These are phyloP conservation scores for Aspergillus amoenus DNA, from an alignment of 2,329 filamentous ascomycete species.

Conservation along the genomic window DNA sequence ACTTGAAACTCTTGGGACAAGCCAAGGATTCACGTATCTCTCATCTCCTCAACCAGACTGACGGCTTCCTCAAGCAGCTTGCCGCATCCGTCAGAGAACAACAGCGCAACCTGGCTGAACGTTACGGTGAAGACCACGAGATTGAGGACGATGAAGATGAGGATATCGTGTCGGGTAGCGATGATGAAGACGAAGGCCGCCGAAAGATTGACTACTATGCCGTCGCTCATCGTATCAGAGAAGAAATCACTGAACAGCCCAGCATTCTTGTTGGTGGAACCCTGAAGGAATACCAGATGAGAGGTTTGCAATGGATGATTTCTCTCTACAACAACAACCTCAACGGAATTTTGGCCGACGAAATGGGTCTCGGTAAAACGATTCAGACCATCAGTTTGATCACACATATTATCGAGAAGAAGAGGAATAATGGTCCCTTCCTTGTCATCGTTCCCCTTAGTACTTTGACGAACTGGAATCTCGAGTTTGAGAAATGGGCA, in stretches of 20 bases:
- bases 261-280: conserved; percentile 84
- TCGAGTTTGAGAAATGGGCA: conserved; percentile 99
- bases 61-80: conserved; percentile 94
- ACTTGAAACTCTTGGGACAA: conserved; percentile 94
- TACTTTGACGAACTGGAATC: conserved; percentile 97
- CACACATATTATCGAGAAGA: conserved; percentile 94
- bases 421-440: conserved; percentile 87
- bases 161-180: conserved; percentile 64
- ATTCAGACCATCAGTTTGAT: conserved; percentile 98
- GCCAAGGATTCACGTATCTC: conserved; percentile 99
- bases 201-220: conserved; percentile 98
- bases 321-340: conserved; percentile 99
- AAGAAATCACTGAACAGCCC: conserved; percentile 83
- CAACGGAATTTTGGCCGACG: conserved; percentile 96
- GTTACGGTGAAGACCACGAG: conserved; percentile 67
- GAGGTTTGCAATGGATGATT: conserved; percentile 99
- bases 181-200: conserved; percentile 59
- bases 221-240: conserved; percentile 92
- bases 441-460: conserved; percentile 95
- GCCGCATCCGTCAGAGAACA: conserved; percentile 92
- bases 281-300: conserved; percentile 96
- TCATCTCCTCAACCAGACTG: conserved; percentile 92
- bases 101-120: conserved; percentile 77
- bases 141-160: conserved; percentile 62
- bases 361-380: conserved; percentile 99